Conservation (phyloP, 2,329 filamentous ascomycete genomes). For the Fusarium xyrophilum region DNA sequence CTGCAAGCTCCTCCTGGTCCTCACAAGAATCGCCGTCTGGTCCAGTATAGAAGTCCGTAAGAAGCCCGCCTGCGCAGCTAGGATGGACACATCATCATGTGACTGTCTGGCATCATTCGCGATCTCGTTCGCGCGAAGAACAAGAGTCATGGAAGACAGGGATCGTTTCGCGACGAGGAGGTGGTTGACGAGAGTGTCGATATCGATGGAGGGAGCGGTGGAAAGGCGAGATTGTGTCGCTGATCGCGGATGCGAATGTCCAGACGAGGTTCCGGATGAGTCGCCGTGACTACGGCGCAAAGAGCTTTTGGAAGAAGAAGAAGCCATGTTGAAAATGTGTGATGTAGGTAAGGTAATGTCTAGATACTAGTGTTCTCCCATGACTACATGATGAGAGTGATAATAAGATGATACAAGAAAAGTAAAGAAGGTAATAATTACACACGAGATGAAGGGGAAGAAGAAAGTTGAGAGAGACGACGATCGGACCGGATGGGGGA, state of each 20-base stretch:
- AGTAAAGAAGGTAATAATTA: not conserved
- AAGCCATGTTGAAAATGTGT: conserved; percentile 43
- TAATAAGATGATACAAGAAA: conserved; percentile 2
- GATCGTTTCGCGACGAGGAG: conserved; percentile 88
- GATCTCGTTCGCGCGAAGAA: conserved; percentile 86
- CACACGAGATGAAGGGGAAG: conserved; percentile 4
- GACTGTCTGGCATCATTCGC: conserved; percentile 76
- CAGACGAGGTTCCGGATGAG: conserved; percentile 48
- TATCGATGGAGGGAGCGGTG: conserved; percentile 43
- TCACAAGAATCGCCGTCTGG: conserved; percentile 60
- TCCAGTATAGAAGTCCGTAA: conserved; percentile 67
- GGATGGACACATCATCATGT: conserved; percentile 78
- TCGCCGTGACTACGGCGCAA: conserved; percentile 46
- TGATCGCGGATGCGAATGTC: conserved; percentile 42
- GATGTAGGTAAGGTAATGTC: not conserved
- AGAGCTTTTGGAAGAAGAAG: conserved; percentile 45
- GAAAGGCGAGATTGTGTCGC: conserved; percentile 42
- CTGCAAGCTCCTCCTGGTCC: conserved; percentile 59
- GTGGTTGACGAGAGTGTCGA: conserved; percentile 83
- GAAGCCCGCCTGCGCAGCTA: conserved; percentile 74
- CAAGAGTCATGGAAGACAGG: conserved; percentile 80
- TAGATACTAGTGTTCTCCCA: conserved; percentile 13
- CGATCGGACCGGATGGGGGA: not conserved
- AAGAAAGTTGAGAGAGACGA: conserved; percentile 6
- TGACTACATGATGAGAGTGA: conserved; percentile 37